Conservation (phyloP, 2,329 filamentous ascomycete species). For the Epichloe scottii region DNA sequence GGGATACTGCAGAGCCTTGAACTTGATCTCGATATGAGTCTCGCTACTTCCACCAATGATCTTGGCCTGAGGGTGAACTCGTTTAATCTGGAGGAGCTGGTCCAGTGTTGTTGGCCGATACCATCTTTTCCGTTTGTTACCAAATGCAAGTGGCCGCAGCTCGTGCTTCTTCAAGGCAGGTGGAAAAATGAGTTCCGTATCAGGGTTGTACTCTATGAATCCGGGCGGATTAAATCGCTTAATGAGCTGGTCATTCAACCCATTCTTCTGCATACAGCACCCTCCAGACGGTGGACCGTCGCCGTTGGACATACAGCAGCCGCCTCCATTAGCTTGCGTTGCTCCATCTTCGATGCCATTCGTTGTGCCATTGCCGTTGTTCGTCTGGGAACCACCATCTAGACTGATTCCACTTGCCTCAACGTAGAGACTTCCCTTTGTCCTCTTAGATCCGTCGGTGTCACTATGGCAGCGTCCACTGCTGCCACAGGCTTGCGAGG, state of each 20-base stretch:
- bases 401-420: not conserved
- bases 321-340: conserved; percentile 24
- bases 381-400: no score
- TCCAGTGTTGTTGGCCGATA: conserved; percentile 76
- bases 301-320: conserved; percentile 62
- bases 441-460: conserved; percentile 12
- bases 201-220: conserved; percentile 87
- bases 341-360: not conserved
- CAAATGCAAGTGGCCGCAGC: conserved; percentile 71
- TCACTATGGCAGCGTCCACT: conserved; percentile 34
- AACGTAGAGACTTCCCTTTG: not conserved
- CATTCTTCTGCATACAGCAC: conserved; percentile 57
- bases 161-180: conserved; percentile 72
- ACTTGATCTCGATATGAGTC: conserved; percentile 96
- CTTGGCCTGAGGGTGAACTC: conserved; percentile 71
- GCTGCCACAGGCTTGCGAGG: not conserved
- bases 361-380: not conserved
- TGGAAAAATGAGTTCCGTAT: conserved; percentile 92
- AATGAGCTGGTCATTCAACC: conserved; percentile 38
- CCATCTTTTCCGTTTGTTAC: conserved; percentile 92
- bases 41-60: conserved; percentile 94
- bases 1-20: conserved; percentile 86
- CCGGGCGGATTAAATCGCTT: conserved; percentile 72
- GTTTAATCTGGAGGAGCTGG: conserved; percentile 87
- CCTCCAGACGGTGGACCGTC: conserved; percentile 28